Evolutionary conservation across 139 green algal genomes (phyloP), one percentile per base, ranked within the genome.

Genomic region (Chlamydomonas urium): DNA sequence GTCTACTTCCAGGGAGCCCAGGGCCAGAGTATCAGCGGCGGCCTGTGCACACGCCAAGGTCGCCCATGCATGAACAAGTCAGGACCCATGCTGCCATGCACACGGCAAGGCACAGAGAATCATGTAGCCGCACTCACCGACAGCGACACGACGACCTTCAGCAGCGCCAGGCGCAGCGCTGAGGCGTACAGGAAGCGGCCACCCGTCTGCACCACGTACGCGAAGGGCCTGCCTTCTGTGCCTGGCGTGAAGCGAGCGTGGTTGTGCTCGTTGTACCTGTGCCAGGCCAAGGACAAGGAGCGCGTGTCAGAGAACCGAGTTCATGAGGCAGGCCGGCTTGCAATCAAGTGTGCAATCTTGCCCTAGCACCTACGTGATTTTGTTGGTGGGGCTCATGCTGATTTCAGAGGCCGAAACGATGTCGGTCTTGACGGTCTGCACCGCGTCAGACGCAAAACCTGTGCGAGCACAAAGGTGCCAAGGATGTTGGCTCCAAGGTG

Each of bases 171-270:
- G 36, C 95, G 89, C 4, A 97, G 83, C 2, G 93, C 92, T 2
- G 95, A 96, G 17, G 96, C 96, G 66, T 98, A 98, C 67, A 99
- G 91, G 74, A 99, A 98, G n/a, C 96, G 89, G 0, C 96, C 95
- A 26, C 90, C 92, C 23, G 93, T 98, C 47, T 96, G 87, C 37
- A 99, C 93, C 75, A 99, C 93, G 85, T 98, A 97, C 2, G 93
- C 97, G 69, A 99, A 97, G 3, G 95, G 92, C 1, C 90, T 77
- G 79, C 81, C 90, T 42, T 87, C 79, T 65, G 97, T 91, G 47
- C 93, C 92, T 38, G 89, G 87, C 6, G 85, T 31, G 62, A 95
- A 93, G 19, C 88, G 82, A 10, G 38, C 42, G 26, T 75, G 58
- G 47, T 78, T 75, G 17, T 66, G 31, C 29, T 73, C 62, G 32